These are phyloP conservation scores for Malus hybrid DNA, from an alignment of 331 rosid species.

Conservation along the genomic window DNA sequence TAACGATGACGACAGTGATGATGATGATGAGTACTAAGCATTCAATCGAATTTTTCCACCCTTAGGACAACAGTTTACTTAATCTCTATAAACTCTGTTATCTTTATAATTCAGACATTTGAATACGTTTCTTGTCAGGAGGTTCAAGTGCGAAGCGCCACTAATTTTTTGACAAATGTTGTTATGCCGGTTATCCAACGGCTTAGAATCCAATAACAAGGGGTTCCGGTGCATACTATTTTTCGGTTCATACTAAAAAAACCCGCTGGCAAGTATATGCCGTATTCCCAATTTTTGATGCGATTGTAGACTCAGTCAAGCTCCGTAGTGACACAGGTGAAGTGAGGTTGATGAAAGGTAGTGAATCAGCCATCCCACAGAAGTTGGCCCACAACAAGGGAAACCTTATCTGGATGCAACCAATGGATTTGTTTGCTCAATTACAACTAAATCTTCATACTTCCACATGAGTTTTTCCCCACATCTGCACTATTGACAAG, in stretches of 20 bases:
- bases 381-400: conserved; percentile 32
- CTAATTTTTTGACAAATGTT: neutral
- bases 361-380: neutral
- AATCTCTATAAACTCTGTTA: too few relatives aligned
- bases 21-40: conserved; percentile 33
- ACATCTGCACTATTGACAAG: neutral
- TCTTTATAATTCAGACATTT: neutral
- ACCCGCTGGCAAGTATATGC: neutral
- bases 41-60: neutral
- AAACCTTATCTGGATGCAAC: conserved; percentile 56
- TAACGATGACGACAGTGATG: conserved; percentile 27
- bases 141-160: neutral
- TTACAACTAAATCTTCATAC: neutral
- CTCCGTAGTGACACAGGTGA: neutral
- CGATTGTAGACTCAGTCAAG: neutral
- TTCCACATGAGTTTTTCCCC: neutral
- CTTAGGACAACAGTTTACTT: neutral
- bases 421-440: conserved; percentile 35
- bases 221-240: too few relatives aligned
- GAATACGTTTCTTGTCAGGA: neutral
- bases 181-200: neutral
- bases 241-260: neutral
- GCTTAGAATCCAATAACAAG: neutral
- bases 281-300: neutral
- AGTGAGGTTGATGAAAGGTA: neutral